A percentile compares a stretch with the other conserved stretches of the same genome.
Evolutionary conservation across 495 filamentous ascomycete species (phyloP).

Genomic region (Letharia columbiana): DNA sequence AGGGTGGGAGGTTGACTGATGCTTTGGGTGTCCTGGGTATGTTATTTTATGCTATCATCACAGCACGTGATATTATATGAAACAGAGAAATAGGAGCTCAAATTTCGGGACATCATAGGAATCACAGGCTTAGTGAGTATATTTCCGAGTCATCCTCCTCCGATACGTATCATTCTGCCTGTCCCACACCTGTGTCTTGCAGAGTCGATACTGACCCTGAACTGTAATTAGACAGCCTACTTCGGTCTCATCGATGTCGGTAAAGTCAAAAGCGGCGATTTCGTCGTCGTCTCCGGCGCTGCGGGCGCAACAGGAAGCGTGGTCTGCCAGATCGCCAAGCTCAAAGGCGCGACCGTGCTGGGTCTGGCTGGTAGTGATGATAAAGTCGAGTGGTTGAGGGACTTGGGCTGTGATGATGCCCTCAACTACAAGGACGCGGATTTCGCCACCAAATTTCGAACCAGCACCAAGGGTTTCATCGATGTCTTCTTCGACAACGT

Average conservation of each 20-base stretch:
- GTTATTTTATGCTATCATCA: background rate
- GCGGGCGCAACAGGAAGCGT: conserved; percentile 64
- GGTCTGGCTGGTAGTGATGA: conserved; percentile 44
- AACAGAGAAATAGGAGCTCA: background rate
- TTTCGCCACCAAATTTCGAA: conserved; percentile 44
- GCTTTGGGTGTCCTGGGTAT: conserved; percentile 47
- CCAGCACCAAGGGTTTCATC: conserved; percentile 42
- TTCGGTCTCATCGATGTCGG: conserved; percentile 56
- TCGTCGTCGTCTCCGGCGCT: conserved; percentile 59
- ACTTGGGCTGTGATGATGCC: background rate
- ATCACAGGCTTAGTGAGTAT: background rate
- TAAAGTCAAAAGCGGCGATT: conserved; percentile 47
- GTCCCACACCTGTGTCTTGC: background rate
- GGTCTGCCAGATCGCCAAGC: conserved; percentile 60
- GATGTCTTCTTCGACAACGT: conserved; percentile 53
- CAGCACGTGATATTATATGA: conserved; percentile 17
- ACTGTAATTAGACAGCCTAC: conserved; percentile 59
- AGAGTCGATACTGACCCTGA: background rate
- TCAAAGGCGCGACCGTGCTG: conserved; percentile 49
- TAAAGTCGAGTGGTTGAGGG: conserved; percentile 29
- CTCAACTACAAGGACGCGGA: conserved; percentile 21
- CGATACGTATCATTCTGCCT: background rate
- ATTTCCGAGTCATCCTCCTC: background rate
- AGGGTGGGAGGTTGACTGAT: conserved; percentile 46
- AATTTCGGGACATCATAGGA: background rate